Evolutionary conservation across 257 asterid species (phyloP).

Genomic region (Capsicum rhomboideum): DNA sequence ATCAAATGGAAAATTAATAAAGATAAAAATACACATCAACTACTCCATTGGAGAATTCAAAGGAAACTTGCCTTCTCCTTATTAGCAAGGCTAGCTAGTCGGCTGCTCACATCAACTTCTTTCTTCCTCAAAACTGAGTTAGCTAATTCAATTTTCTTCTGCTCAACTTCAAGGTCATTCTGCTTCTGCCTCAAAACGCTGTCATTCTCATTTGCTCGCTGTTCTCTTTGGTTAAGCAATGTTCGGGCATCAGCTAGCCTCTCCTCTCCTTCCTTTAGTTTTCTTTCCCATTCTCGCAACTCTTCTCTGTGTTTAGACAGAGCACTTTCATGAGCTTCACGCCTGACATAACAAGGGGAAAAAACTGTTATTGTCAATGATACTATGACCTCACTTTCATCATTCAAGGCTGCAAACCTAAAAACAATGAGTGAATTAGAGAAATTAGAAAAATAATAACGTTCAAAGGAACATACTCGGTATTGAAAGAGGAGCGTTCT

Average conservation of each 20-base stretch:
- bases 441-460: neutral
- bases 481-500: slow-evolving; percentile 57
- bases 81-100: slow-evolving; percentile 41
- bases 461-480: slow-evolving; percentile 48
- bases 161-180: slow-evolving; percentile 56
- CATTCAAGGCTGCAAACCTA: neutral
- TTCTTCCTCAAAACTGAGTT: slow-evolving; percentile 53
- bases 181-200: slow-evolving; percentile 57
- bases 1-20: slow-evolving; percentile 3
- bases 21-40: neutral
- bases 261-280: slow-evolving; percentile 80
- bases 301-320: slow-evolving; percentile 84
- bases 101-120: slow-evolving; percentile 69
- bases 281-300: slow-evolving; percentile 82
- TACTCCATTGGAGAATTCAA: slow-evolving; percentile 5
- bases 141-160: slow-evolving; percentile 55
- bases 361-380: neutral
- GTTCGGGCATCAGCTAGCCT: slow-evolving; percentile 76
- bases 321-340: slow-evolving; percentile 55
- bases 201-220: slow-evolving; percentile 77
- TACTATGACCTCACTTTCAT: neutral
- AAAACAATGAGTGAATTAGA: neutral
- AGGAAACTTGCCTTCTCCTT: slow-evolving; percentile 57
- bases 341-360: slow-evolving; percentile 28
- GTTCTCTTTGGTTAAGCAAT: slow-evolving; percentile 87